Conservation (phyloP, 2,329 filamentous ascomycete genomes). For the Escovopsis sp. region DNA sequence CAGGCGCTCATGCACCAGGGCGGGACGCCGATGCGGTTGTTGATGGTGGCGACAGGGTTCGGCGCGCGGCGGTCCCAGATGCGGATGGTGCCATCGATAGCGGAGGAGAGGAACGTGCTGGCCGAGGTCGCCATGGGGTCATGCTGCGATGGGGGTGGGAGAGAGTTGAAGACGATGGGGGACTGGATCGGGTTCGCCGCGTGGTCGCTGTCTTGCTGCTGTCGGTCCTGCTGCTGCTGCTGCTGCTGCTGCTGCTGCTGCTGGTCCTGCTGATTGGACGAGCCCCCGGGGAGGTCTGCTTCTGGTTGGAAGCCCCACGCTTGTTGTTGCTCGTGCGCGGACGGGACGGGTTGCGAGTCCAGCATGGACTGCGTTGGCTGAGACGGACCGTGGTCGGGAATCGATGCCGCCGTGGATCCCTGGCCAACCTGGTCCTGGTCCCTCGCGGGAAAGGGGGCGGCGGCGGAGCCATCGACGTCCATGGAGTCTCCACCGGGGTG, state of each 20-base stretch:
- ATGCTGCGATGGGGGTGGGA: slow-evolving; percentile 24
- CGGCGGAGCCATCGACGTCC: slow-evolving; percentile 5
- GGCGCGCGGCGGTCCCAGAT: slow-evolving; percentile 80
- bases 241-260: background rate
- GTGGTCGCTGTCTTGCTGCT: background rate
- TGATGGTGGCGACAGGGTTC: slow-evolving; percentile 65
- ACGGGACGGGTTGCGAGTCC: background rate
- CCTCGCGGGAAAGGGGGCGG: background rate
- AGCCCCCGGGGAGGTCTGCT: no score
- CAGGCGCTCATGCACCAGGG: slow-evolving; percentile 97
- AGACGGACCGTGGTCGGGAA: no score
- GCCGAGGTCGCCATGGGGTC: slow-evolving; percentile 50
- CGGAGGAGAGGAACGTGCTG: slow-evolving; percentile 75
- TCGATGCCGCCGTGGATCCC: no score
- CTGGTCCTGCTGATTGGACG: no score
- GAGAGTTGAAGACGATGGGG: slow-evolving; percentile 19
- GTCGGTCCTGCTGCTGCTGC: slow-evolving; percentile 1
- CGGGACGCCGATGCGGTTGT: slow-evolving; percentile 58
- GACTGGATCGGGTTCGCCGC: slow-evolving; percentile 5
- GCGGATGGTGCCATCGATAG: slow-evolving; percentile 76
- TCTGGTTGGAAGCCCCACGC: background rate
- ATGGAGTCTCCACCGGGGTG: slow-evolving; percentile 3
- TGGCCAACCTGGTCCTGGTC: background rate
- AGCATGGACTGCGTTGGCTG: background rate
- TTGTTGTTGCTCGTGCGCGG: background rate